A percentile compares a stretch with the other conserved stretches of the same genome.
These are phyloP conservation scores for Buddleja alternifolia DNA, from an alignment of 257 asterid species.

Conservation along the genomic window DNA sequence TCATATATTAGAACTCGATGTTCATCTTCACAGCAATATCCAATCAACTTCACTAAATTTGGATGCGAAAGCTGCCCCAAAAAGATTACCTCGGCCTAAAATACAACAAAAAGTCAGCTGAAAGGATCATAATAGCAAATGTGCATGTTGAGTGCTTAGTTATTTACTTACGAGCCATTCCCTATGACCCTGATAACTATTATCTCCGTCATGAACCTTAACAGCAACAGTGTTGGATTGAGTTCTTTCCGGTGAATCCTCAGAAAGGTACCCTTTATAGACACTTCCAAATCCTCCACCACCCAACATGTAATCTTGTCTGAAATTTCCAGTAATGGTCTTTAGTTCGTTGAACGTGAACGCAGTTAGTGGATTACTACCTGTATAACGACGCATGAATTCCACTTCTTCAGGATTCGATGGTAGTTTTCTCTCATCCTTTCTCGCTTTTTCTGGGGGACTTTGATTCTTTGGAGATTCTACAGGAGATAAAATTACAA, in stretches of 20 bases:
- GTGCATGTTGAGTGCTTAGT: neutral
- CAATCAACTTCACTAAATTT: too few relatives aligned
- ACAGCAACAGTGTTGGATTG: constrained; percentile 72
- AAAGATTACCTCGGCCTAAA: too few relatives aligned
- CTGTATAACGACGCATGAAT: constrained; percentile 63
- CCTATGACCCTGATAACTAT: constrained; percentile 92
- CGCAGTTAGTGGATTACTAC: constrained; percentile 65
- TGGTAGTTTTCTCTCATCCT: constrained; percentile 58
- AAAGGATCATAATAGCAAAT: neutral
- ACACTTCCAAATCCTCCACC: constrained; percentile 97
- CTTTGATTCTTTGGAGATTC: constrained; percentile 54
- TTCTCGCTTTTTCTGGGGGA: constrained; percentile 43
- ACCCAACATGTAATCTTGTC: constrained; percentile 90
- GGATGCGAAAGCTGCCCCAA: too few relatives aligned
- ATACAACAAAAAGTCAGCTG: neutral
- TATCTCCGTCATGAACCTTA: constrained; percentile 92
- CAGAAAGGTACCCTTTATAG: constrained; percentile 74
- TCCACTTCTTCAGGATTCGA: constrained; percentile 96
- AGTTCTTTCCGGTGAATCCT: constrained; percentile 48
- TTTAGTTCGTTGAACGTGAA: constrained; percentile 72
- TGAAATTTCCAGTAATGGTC: constrained; percentile 72
- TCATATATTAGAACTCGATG: too few relatives aligned
- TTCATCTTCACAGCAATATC: too few relatives aligned
- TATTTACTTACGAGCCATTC: constrained; percentile 82
- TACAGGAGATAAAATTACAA: constrained; percentile 22